These are phyloP conservation scores for Sclerotinia nivalis DNA, from an alignment of 2,329 filamentous ascomycete species.

Conservation along the genomic window DNA sequence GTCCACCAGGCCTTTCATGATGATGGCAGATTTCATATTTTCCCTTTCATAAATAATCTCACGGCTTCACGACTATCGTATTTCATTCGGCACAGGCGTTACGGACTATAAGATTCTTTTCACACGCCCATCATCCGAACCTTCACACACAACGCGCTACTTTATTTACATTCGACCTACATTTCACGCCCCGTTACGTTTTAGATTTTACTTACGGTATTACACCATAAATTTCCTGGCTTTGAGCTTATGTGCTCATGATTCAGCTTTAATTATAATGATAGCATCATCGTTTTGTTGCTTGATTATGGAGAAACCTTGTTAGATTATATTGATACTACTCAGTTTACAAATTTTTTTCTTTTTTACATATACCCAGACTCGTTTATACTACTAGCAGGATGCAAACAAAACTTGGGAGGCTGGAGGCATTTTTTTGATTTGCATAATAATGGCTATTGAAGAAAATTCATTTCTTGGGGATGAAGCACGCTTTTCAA, in stretches of 20 bases:
- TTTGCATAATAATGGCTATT: constrained; percentile 20
- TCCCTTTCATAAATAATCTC: constrained; percentile 26
- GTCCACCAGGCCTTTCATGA: constrained; percentile 36
- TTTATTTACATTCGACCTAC: constrained; percentile 21
- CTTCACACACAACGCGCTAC: constrained; percentile 15
- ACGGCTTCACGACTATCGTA: constrained; percentile 40
- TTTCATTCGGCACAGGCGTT: constrained; percentile 36
- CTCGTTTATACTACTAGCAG: constrained; percentile 36
- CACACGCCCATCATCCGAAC: constrained; percentile 9
- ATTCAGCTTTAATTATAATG: constrained; percentile 32
- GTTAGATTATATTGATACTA: constrained; percentile 22
- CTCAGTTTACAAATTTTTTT: constrained; percentile 25
- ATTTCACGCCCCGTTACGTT: constrained; percentile 33
- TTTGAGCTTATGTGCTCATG: constrained; percentile 32
- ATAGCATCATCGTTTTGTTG: constrained; percentile 24
- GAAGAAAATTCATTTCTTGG: constrained; percentile 6
- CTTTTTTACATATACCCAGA: constrained; percentile 40
- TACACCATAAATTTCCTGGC: constrained; percentile 26
- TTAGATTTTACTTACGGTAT: constrained; percentile 34
- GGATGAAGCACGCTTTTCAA: constrained; percentile 19
- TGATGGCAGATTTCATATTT: not conserved
- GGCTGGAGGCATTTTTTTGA: constrained; percentile 7
- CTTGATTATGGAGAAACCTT: constrained; percentile 23
- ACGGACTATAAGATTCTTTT: constrained; percentile 24
- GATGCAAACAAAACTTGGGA: constrained; percentile 17